Evolutionary conservation across 768 basidiomycete genomes (phyloP), one percentile per base, ranked within the genome.

Genomic region (Crepidotus variabilis): DNA sequence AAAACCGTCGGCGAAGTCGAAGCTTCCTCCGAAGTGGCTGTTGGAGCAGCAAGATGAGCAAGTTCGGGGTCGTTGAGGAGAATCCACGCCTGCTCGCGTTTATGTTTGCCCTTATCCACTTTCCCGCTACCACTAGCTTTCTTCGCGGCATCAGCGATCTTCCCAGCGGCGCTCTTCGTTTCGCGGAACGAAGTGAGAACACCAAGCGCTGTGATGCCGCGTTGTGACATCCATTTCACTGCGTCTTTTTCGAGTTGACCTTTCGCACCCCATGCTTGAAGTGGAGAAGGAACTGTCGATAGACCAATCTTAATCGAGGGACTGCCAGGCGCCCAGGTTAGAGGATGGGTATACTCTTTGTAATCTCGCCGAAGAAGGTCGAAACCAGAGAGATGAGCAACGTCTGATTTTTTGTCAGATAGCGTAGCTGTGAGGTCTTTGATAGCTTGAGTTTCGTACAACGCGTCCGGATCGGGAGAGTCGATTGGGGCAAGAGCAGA

Each of bases 311-410:
- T 81, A 39, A 92, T 73, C 7, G 72, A 65, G 24, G 70, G 63
- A 7, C 64, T 57, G 16, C 66, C 68, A 0, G 69, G 57, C 3
- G 71, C 67, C 73, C 77, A 79, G 1, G 75, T 65, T 2, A 86
- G 78, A 0, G 74, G 69, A 56, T 83, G 70, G 1, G 70, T 67
- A 65, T 94, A 96, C 61, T 96, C 86, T 69, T 99, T 98, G 78
- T 94, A 99, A 72, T 99, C 97, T n/a, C 97, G 76, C 11, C 93
- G 79, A 4, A 99, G 79, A 18, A 98, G 82, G 65, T 98, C 94
- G 55, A 81, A 78, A 0, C 84, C 83, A 7, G 73, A 74, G 16
- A 98, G 77, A 59, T 84, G 79, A 1, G 82, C 81, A 8, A 98
- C 75, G 56, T 87, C 81, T 2, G 63, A 62, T 67, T 98, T 99